phyloP scores from a whole-genome alignment of 139 green algal species.

The Axilococcus clingmanii region DNA sequence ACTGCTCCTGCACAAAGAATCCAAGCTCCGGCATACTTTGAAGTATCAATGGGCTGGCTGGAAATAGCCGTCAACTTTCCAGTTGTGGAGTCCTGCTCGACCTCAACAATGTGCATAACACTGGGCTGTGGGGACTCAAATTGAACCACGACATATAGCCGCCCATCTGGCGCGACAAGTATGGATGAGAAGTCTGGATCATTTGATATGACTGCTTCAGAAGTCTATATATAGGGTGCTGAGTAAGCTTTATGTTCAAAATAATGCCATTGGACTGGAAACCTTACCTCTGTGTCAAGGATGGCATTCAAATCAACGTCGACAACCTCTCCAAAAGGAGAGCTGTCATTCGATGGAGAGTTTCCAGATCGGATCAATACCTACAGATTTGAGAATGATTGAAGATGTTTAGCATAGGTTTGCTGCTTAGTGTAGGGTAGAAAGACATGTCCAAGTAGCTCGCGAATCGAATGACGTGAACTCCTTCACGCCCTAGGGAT shows the following conservation, averaged over 20 bases:
- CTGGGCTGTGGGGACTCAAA: conserved; percentile 21
- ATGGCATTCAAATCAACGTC: no score
- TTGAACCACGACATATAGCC: conserved; percentile 19
- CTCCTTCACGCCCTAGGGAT: no score
- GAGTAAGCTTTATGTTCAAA: background rate
- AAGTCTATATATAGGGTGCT: background rate
- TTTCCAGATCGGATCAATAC: no score
- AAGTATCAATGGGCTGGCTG: conserved; percentile 2
- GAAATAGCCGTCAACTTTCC: conserved; percentile 5
- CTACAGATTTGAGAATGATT: no score
- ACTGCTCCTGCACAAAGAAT: conserved; percentile 11
- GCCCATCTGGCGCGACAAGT: conserved; percentile 8
- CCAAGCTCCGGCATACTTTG: background rate
- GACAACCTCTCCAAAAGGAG: no score
- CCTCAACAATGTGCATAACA: conserved; percentile 9
- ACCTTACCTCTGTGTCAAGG: no score
- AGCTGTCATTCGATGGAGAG: no score
- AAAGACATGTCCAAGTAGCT: no score
- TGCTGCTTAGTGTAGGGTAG: no score
- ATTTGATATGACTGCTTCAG: conserved; percentile 7
- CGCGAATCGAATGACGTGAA: no score
- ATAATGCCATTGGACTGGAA: no score
- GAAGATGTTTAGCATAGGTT: no score
- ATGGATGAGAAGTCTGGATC: conserved; percentile 29
- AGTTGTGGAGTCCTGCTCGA: conserved; percentile 1